Evolutionary conservation across 2,329 filamentous ascomycete species (phyloP), one percentile per base, ranked within the genome.

Genomic region (Xylariaceae sp.): DNA sequence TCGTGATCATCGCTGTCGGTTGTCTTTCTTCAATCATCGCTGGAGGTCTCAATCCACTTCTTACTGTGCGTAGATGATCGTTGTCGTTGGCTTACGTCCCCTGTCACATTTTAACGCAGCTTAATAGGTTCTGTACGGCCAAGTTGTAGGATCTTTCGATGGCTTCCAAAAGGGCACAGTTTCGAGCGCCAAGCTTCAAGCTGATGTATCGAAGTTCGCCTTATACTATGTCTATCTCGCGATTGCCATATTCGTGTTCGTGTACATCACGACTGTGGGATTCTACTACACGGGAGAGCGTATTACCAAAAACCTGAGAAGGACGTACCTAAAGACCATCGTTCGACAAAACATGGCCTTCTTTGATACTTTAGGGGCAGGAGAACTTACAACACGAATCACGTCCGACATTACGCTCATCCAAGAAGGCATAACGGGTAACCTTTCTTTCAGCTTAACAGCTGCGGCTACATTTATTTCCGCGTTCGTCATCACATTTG

Each of bases 351-450:
- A 66, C 36, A 63, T 63, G 46, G 63, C 52, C n/a, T 65, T 56
- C 40, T 66, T 64, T 41, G 64, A 66, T 42, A 56, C 34, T 1
- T 45, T 56, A 17, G 59, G 51, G n/a, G n/a, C 61, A 10, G 64
- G 64, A 14, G 57, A 62, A 28, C 47, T 66, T 1, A 43, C 58
- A 3, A 52, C 46, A 13, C 45, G 58, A 14, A 64, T 66, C 31
- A 60, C 55, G 10, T 45, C 55, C 11, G 61, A 63, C 48, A 62
- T 57, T 18, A 80, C 86, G 28, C 88, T 92, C 66, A 81, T 86
- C 11, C 82, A 86, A 65, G 69, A 83, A 6, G 82, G 83, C 7
- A 81, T 84, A 17, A 83, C 81, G 0, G 80, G 84, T 61, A 82
- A 82, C 60, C 69, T 86, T 1, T 80, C 79, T 7, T 72, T 74